phyloP scores from a whole-genome alignment of 495 filamentous ascomycete genomes.

The Pyrenula aspistea region DNA sequence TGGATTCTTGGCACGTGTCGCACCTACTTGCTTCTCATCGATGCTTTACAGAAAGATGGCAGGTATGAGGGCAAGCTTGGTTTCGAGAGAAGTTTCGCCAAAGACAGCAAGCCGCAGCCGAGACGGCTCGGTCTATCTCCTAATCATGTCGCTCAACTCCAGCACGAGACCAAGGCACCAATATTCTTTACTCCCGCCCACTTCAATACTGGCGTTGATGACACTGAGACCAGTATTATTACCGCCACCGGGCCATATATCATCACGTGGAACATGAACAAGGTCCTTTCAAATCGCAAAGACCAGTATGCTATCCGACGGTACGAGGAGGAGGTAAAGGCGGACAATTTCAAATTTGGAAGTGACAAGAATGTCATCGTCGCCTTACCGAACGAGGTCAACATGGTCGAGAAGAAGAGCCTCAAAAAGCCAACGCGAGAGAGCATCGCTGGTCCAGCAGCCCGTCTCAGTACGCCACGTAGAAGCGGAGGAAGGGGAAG shows the following conservation, averaged over 20 bases:
- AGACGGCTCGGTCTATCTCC: constrained; percentile 80
- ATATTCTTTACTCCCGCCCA: constrained; percentile 81
- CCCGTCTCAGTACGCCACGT: constrained; percentile 28
- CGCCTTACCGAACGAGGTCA: constrained; percentile 90
- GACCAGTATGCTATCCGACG: constrained; percentile 94
- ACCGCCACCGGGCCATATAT: constrained; percentile 97
- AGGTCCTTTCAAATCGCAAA: constrained; percentile 62
- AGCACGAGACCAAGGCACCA: constrained; percentile 79
- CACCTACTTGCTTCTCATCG: constrained; percentile 89
- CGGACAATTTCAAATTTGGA: constrained; percentile 97
- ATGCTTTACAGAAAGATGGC: constrained; percentile 78
- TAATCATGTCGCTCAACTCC: constrained; percentile 88
- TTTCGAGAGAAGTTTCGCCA: constrained; percentile 86
- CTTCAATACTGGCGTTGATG: constrained; percentile 83
- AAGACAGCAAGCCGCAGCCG: constrained; percentile 86
- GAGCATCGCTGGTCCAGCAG: constrained; percentile 65
- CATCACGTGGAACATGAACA: constrained; percentile 90
- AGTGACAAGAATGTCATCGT: constrained; percentile 97
- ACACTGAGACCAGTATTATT: constrained; percentile 79
- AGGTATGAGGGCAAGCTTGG: constrained; percentile 97
- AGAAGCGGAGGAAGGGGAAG: constrained; percentile 38
- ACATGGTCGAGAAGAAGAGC: constrained; percentile 80
- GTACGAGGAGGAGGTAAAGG: constrained; percentile 88
- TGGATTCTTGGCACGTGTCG: constrained; percentile 93
- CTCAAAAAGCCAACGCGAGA: constrained; percentile 85